A percentile compares a stretch with the other conserved stretches of the same genome.
These are phyloP conservation scores for Suillus americanus DNA, from an alignment of 768 basidiomycete species.

Conservation along the genomic window DNA sequence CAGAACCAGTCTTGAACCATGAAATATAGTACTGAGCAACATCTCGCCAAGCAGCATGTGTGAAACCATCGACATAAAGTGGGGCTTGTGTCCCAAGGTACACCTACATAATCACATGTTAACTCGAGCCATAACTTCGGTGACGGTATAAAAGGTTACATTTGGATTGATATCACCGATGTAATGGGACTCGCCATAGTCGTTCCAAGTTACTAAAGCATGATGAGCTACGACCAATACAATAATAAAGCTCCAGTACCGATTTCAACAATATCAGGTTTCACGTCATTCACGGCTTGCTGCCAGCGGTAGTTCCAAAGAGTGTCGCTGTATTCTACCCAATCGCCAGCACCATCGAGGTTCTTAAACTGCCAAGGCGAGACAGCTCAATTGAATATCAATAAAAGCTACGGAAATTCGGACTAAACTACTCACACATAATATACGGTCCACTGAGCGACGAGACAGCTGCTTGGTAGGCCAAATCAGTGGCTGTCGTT, in stretches of 20 bases:
- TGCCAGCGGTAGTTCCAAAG: constrained; percentile 30
- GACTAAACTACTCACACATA: constrained; percentile 20
- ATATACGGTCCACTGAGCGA: constrained; percentile 27
- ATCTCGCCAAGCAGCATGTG: constrained; percentile 23
- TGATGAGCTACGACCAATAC: constrained; percentile 8
- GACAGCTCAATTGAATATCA: constrained; percentile 3
- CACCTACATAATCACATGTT: neutral
- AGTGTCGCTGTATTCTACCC: constrained; percentile 25
- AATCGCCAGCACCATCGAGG: constrained; percentile 16
- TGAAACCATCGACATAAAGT: constrained; percentile 25
- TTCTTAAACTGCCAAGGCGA: constrained; percentile 28
- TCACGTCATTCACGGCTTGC: constrained; percentile 23
- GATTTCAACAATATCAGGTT: constrained; percentile 28
- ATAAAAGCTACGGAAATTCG: neutral
- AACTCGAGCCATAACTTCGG: neutral
- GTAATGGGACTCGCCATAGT: constrained; percentile 31
- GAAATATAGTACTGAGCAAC: constrained; percentile 27
- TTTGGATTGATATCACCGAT: constrained; percentile 32
- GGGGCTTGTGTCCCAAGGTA: constrained; percentile 22
- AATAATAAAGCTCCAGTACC: constrained; percentile 9
- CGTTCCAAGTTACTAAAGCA: constrained; percentile 25
- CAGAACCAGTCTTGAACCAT: constrained; percentile 23
- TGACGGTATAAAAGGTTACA: neutral
- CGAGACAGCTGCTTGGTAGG: constrained; percentile 22
- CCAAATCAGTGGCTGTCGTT: constrained; percentile 28